A percentile compares a stretch with the other conserved stretches of the same genome.
Conservation (phyloP, 2,329 filamentous ascomycete species). For the Drechslerella coelobrocha region DNA sequence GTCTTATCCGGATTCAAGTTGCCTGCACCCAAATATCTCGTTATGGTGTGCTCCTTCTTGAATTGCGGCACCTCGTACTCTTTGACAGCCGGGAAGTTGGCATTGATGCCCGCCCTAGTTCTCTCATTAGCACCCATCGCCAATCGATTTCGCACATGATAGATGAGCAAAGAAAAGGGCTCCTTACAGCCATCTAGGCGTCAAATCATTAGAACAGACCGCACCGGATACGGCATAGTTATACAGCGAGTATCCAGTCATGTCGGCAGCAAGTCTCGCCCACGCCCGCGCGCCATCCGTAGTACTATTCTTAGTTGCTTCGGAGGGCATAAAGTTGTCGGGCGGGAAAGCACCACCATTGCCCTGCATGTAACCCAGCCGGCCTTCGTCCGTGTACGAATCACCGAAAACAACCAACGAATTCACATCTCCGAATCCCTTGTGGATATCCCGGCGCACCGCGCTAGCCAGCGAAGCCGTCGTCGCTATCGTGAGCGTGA, state of each 20-base stretch:
- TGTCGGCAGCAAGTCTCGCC: slow-evolving; percentile 70
- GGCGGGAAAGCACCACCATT: slow-evolving; percentile 69
- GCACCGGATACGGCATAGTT: slow-evolving; percentile 78
- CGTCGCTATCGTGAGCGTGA: slow-evolving; percentile 36
- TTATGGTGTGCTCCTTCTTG: slow-evolving; percentile 60
- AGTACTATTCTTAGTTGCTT: slow-evolving; percentile 62
- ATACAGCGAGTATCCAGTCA: slow-evolving; percentile 65
- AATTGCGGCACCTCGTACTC: slow-evolving; percentile 69
- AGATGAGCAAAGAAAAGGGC: not conserved
- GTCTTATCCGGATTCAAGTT: slow-evolving; percentile 65
- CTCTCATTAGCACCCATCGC: not conserved
- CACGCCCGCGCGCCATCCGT: slow-evolving; percentile 72
- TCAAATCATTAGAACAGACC: slow-evolving; percentile 73
- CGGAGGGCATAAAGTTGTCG: slow-evolving; percentile 59
- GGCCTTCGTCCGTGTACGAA: slow-evolving; percentile 73
- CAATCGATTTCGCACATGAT: not conserved
- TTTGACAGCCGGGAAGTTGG: slow-evolving; percentile 68
- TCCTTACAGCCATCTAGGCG: slow-evolving; percentile 61
- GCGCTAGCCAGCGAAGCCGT: slow-evolving; percentile 32
- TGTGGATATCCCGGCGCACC: slow-evolving; percentile 39
- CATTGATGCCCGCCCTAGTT: slow-evolving; percentile 62
- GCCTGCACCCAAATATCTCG: slow-evolving; percentile 31
- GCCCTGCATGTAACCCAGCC: slow-evolving; percentile 68
- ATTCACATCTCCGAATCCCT: slow-evolving; percentile 47
- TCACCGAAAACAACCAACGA: slow-evolving; percentile 33